Percentiles rank a stretch among this genome's conserved stretches.
phyloP scores from a whole-genome alignment of 352 stramenopile genomes.

The Pythium myriotylum region DNA sequence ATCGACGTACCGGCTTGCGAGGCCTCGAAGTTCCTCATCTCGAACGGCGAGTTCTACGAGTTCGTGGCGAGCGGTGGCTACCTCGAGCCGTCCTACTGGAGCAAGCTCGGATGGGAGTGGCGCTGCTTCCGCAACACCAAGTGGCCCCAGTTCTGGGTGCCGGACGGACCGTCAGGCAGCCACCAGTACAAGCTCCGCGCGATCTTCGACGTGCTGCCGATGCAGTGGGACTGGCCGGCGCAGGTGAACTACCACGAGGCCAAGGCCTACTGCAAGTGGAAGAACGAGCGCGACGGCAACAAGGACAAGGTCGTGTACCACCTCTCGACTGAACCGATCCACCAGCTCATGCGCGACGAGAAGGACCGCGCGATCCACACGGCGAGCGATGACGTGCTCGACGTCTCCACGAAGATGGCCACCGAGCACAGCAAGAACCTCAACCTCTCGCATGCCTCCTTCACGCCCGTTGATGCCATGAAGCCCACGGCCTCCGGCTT shows the following conservation, averaged over 20 bases:
- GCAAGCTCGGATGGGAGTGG: slow-evolving; percentile 94
- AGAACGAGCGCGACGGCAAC: slow-evolving; percentile 62
- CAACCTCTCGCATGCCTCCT: slow-evolving; percentile 92
- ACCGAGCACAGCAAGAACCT: slow-evolving; percentile 78
- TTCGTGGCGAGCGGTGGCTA: slow-evolving; percentile 96
- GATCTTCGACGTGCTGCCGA: slow-evolving; percentile 90
- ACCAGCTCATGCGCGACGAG: slow-evolving; percentile 87
- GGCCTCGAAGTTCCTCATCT: slow-evolving; percentile 92
- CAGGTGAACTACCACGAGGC: slow-evolving; percentile 97
- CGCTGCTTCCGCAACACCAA: slow-evolving; percentile 95
- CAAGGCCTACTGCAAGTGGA: slow-evolving; percentile 92
- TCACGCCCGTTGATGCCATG: slow-evolving; percentile 89
- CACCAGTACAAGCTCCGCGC: slow-evolving; percentile 94
- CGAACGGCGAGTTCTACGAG: slow-evolving; percentile 95
- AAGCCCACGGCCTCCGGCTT: slow-evolving; percentile 79
- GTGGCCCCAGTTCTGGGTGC: slow-evolving; percentile 95
- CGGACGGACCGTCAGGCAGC: slow-evolving; percentile 89
- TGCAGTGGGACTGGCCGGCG: slow-evolving; percentile 96
- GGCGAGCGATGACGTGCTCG: slow-evolving; percentile 82
- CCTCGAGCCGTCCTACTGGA: slow-evolving; percentile 89
- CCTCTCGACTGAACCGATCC: slow-evolving; percentile 92
- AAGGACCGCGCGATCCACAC: slow-evolving; percentile 51
- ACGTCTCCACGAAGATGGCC: slow-evolving; percentile 50
- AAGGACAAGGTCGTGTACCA: slow-evolving; percentile 78
- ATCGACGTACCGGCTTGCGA: slow-evolving; percentile 89